These are phyloP conservation scores for Cucumis hystrix DNA, from an alignment of 306 rosid species.

Conservation along the genomic window DNA sequence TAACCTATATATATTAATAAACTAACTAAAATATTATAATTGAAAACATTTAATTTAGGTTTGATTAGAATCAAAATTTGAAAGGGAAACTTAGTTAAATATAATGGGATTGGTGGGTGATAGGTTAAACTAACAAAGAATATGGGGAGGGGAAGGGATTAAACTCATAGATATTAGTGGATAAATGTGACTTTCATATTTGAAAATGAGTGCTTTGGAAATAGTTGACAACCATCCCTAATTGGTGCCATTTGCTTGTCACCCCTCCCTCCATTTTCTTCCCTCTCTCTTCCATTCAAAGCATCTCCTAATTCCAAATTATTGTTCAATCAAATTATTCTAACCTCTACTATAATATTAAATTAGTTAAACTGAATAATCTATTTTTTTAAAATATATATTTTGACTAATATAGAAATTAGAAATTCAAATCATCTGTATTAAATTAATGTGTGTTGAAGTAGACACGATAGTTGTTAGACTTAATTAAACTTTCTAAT, in stretches of 20 bases:
- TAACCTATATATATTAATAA: too few species aligned
- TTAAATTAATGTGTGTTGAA: too few species aligned
- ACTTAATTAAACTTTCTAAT: too few species aligned
- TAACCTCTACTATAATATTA: too few species aligned
- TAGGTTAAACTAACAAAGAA: neutral
- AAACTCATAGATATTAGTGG: neutral
- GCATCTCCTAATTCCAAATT: neutral
- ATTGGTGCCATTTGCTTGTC: neutral
- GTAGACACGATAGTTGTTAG: too few species aligned
- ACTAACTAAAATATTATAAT: too few species aligned
- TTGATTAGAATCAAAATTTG: neutral
- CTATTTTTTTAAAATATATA: too few species aligned
- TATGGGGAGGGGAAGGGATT: neutral
- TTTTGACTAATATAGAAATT: too few species aligned
- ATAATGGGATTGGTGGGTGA: neutral
- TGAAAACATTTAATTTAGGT: too few species aligned
- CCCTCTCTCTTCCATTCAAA: neutral
- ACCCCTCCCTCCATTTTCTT: neutral
- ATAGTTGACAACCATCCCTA: neutral
- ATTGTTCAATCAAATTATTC: neutral
- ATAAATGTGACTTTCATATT: neutral
- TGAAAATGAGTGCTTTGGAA: neutral
- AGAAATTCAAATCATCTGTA: too few species aligned
- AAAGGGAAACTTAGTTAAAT: neutral
- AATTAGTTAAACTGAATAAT: too few species aligned